phyloP scores from a whole-genome alignment of 805 yeast genomes.

The Metschnikowia drakensbergensis region DNA sequence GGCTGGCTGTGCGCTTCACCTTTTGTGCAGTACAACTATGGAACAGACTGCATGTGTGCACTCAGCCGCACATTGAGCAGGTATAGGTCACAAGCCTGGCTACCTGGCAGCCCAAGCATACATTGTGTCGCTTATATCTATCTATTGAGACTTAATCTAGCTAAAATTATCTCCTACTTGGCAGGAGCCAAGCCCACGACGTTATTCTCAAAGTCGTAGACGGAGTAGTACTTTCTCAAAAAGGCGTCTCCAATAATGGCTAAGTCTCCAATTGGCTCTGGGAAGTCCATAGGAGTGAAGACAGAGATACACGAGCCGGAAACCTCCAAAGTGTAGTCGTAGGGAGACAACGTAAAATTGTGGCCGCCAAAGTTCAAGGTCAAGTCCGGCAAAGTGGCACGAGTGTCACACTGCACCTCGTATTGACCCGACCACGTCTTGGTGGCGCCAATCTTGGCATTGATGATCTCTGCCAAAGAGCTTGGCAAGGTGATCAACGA shows the following conservation, averaged over 20 bases:
- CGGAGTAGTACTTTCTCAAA: conserved; percentile 90
- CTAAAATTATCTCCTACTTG: conserved; percentile 15
- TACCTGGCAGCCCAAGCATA: neutral
- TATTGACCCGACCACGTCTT: conserved; percentile 98
- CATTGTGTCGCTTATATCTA: neutral
- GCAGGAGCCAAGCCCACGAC: conserved; percentile 94
- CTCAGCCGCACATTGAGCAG: too few species aligned
- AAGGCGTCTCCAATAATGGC: conserved; percentile 97
- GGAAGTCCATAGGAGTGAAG: conserved; percentile 96
- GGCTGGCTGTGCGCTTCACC: conserved; percentile 12
- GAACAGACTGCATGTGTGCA: neutral
- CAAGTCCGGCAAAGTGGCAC: conserved; percentile 84
- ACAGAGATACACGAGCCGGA: conserved; percentile 96
- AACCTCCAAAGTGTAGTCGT: conserved; percentile 91
- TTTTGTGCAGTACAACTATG: neutral
- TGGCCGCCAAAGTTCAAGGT: conserved; percentile 86
- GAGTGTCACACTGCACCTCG: conserved; percentile 81
- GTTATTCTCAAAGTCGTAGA: conserved; percentile 84
- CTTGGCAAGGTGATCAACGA: conserved; percentile 93
- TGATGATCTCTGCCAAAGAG: conserved; percentile 90
- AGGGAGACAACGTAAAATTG: conserved; percentile 85
- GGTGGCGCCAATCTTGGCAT: conserved; percentile 94
- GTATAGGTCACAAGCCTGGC: too few species aligned
- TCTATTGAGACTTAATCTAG: neutral
- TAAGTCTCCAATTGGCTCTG: conserved; percentile 93